phyloP scores from a whole-genome alignment of 306 rosid species.

The Carpinus fangiana region DNA sequence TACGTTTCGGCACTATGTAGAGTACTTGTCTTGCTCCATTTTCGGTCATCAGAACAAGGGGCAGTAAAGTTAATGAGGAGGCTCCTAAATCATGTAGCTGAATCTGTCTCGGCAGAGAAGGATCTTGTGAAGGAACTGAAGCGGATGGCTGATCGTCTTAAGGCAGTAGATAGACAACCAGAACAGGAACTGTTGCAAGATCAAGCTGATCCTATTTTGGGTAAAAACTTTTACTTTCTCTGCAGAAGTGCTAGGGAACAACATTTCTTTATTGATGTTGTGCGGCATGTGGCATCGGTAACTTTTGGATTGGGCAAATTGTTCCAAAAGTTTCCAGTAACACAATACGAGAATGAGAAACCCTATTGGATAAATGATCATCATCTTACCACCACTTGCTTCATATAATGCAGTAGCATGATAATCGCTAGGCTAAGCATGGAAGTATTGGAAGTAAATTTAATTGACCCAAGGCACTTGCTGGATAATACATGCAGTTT shows the following conservation, averaged over 20 bases:
- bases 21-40: slow-evolving; percentile 67
- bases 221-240: slow-evolving; percentile 24
- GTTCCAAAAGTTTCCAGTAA: not conserved
- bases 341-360: not conserved
- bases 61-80: slow-evolving; percentile 70
- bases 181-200: slow-evolving; percentile 57
- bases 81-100: slow-evolving; percentile 42
- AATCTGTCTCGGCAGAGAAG: slow-evolving; percentile 35
- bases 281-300: not conserved
- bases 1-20: slow-evolving; percentile 71
- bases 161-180: slow-evolving; percentile 48
- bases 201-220: slow-evolving; percentile 47
- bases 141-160: slow-evolving; percentile 66
- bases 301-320: not conserved
- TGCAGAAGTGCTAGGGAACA: not conserved
- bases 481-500: not conserved
- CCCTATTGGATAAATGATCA: not conserved
- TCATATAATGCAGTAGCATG: not conserved
- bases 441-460: not conserved
- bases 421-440: not conserved
- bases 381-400: not conserved
- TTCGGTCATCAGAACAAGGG: slow-evolving; percentile 71
- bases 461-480: not conserved
- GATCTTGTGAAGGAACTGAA: slow-evolving; percentile 52
- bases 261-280: not conserved